phyloP scores from a whole-genome alignment of 1,139 yeast species.

The Candida freyschussii region DNA sequence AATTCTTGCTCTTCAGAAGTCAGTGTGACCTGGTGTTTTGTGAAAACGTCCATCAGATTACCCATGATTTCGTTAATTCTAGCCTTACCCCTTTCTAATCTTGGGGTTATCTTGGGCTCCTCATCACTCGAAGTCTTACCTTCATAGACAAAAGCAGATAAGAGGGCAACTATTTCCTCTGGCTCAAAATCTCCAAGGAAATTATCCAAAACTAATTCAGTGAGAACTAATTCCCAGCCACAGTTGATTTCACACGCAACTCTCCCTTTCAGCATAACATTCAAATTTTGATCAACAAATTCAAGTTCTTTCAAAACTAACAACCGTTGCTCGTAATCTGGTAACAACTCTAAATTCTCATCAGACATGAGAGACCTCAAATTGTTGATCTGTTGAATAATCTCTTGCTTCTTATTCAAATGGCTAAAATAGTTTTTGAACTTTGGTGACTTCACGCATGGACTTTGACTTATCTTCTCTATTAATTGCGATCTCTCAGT shows the following conservation, averaged over 20 bases:
- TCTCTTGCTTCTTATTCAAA: conserved; percentile 41
- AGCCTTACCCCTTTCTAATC: conserved; percentile 72
- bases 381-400: conserved; percentile 48
- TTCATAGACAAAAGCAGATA: conserved; percentile 90
- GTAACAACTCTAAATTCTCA: conserved; percentile 83
- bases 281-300: conserved; percentile 70
- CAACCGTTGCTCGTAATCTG: conserved; percentile 89
- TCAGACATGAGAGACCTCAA: conserved; percentile 68
- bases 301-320: conserved; percentile 68
- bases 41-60: conserved; percentile 56
- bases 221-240: conserved; percentile 85
- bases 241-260: conserved; percentile 84
- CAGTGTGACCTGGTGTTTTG: conserved; percentile 63
- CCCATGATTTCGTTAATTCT: conserved; percentile 69
- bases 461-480: conserved; percentile 32
- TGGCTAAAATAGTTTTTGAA: conserved; percentile 47
- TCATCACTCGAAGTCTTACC: conserved; percentile 61
- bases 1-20: conserved; percentile 87
- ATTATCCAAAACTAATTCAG: conserved; percentile 86
- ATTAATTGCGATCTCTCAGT: conserved; percentile 41
- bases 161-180: conserved; percentile 89
- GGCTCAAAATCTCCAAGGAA: conserved; percentile 92
- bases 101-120: conserved; percentile 66
- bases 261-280: conserved; percentile 80
- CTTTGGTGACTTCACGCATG: conserved; percentile 33